These are phyloP conservation scores for Leishmania braziliensis DNA, from an alignment of 208 protist genomes.

Conservation along the genomic window DNA sequence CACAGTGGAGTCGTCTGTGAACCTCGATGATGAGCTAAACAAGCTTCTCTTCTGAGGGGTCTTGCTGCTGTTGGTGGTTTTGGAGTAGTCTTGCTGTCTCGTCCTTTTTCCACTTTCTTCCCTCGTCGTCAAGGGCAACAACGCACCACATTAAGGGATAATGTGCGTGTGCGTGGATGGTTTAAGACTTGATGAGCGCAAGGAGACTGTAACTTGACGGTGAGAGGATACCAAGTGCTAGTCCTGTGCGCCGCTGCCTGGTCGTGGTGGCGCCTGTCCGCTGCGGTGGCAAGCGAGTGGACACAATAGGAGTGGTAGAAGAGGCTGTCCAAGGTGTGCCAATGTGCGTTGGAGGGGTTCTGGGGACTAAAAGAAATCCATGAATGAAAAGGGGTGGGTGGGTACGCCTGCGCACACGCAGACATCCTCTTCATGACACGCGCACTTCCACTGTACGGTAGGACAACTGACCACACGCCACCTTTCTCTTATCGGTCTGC, in stretches of 20 bases:
- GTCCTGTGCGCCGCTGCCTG: not conserved
- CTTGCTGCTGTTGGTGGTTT: not conserved
- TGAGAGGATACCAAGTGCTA: not conserved
- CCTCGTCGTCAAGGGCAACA: not conserved
- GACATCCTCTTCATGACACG: not conserved
- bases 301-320: not conserved
- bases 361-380: not conserved
- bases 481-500: not conserved
- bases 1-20: conserved; percentile 31
- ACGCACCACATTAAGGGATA: not conserved
- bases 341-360: not conserved
- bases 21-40: conserved; percentile 73
- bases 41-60: conserved; percentile 37
- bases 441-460: not conserved
- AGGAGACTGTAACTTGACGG: not conserved
- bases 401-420: not conserved
- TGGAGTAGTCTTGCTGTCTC: not conserved
- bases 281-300: not conserved
- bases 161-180: too few relatives aligned
- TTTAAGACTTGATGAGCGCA: not conserved
- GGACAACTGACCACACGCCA: not conserved
- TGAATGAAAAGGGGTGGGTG: not conserved
- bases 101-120: not conserved
- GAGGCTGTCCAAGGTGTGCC: not conserved
- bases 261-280: not conserved